These are phyloP conservation scores for Lachancea meyersii DNA, from an alignment of 805 yeast genomes.

Conservation along the genomic window DNA sequence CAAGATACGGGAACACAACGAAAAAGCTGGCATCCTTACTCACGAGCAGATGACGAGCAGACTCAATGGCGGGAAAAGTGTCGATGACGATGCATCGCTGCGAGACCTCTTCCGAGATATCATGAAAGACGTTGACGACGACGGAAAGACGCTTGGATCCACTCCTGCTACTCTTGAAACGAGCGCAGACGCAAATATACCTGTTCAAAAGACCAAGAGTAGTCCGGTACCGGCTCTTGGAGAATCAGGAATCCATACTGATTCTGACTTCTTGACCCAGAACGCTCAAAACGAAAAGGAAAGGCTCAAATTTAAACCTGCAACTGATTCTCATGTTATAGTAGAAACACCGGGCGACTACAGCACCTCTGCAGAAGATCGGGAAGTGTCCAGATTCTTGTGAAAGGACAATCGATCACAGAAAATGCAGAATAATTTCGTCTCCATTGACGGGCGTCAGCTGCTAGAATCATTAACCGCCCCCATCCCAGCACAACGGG, in stretches of 20 bases:
- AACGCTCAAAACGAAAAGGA: constrained; percentile 22
- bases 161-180: background rate
- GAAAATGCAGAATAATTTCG: constrained; percentile 1
- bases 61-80: constrained; percentile 1
- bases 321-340: constrained; percentile 33
- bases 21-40: background rate
- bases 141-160: no score
- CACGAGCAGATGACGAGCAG: constrained; percentile 1
- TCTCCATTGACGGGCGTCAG: background rate
- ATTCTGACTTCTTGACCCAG: constrained; percentile 14
- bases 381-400: constrained; percentile 34
- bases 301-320: constrained; percentile 27
- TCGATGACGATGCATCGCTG: constrained; percentile 22
- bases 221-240: background rate
- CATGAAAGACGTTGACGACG: constrained; percentile 21
- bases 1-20: constrained; percentile 7
- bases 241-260: constrained; percentile 18
- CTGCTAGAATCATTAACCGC: no score
- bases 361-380: constrained; percentile 35
- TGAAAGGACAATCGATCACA: constrained; percentile 11
- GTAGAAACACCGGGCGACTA: constrained; percentile 39
- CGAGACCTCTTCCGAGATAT: constrained; percentile 28
- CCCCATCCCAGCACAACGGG: background rate
- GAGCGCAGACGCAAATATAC: background rate
- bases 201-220: no score